Percentiles rank a stretch among this genome's conserved stretches.
Conservation (phyloP, 805 yeast species). For the Nakazawaea molendinolei region DNA sequence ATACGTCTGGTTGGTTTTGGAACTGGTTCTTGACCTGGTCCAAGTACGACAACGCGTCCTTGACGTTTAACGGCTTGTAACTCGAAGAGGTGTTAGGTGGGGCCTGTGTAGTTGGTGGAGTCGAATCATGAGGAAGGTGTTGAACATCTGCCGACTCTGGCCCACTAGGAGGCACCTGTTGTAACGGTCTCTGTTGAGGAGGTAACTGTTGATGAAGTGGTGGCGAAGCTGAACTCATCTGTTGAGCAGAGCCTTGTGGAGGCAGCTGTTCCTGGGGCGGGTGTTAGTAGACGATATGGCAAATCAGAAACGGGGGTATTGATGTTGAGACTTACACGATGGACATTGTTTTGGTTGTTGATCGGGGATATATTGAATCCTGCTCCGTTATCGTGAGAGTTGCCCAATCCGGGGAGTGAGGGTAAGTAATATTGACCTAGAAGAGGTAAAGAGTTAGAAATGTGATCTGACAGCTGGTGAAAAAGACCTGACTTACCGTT, state of each 20-base stretch:
- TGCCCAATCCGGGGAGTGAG: slow-evolving; percentile 43
- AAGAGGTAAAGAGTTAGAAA: too few species aligned
- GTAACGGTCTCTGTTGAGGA: slow-evolving; percentile 17
- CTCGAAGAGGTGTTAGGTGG: slow-evolving; percentile 22
- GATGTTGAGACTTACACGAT: slow-evolving; percentile 26
- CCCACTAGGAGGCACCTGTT: slow-evolving; percentile 20
- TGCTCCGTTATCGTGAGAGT: slow-evolving; percentile 34
- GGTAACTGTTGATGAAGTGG: slow-evolving; percentile 15
- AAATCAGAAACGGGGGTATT: background rate
- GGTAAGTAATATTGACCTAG: slow-evolving; percentile 36
- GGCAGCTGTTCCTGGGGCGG: slow-evolving; percentile 22
- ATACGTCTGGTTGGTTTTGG: slow-evolving; percentile 87
- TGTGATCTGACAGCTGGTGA: too few species aligned
- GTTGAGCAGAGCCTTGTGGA: slow-evolving; percentile 22
- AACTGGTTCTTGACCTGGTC: slow-evolving; percentile 95
- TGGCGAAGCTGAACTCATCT: slow-evolving; percentile 16
- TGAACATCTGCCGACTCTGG: slow-evolving; percentile 14
- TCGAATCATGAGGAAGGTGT: slow-evolving; percentile 15
- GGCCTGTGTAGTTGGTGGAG: slow-evolving; percentile 21
- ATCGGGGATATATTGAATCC: slow-evolving; percentile 44
- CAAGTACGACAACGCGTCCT: slow-evolving; percentile 90
- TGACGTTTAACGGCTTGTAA: slow-evolving; percentile 84
- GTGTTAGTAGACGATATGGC: slow-evolving; percentile 1
- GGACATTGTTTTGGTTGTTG: slow-evolving; percentile 22
- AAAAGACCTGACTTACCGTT: slow-evolving; percentile 31